Evolutionary conservation across 257 asterid species (phyloP).

Genomic region (Solanum pennellii): DNA sequence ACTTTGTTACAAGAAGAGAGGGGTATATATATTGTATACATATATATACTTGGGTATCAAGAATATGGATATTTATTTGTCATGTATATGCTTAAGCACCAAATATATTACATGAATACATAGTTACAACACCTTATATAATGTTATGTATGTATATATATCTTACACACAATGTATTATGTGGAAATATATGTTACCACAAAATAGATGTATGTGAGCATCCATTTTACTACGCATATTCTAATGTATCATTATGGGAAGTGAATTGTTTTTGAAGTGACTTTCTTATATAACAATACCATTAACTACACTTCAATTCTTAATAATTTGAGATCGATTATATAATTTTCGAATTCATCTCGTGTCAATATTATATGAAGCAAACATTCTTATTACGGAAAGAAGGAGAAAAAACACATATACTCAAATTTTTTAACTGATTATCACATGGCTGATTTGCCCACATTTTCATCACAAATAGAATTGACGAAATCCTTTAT

Average conservation of each 20-base stretch:
- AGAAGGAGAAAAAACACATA: background rate
- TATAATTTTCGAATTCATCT: background rate
- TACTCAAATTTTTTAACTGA: background rate
- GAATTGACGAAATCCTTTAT: constrained; percentile 22
- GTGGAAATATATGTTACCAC: background rate
- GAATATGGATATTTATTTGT: background rate
- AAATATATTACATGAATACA: too few species aligned
- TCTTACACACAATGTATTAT: too few species aligned
- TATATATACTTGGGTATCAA: too few species aligned
- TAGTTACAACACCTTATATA: background rate
- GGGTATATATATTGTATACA: too few species aligned
- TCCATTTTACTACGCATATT: too few species aligned
- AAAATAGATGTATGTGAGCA: background rate
- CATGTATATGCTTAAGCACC: background rate
- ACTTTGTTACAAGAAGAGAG: background rate
- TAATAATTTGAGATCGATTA: background rate
- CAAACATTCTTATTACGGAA: background rate
- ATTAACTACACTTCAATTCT: too few species aligned
- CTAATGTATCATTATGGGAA: background rate
- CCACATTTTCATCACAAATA: background rate
- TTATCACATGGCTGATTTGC: background rate
- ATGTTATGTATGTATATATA: too few species aligned
- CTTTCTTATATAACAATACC: background rate
- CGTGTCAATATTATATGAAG: background rate
- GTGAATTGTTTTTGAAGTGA: background rate